Evolutionary conservation across 164 flowering plant genomes (phyloP), one percentile per base, ranked within the genome.

Genomic region (Magnolia sinica): DNA sequence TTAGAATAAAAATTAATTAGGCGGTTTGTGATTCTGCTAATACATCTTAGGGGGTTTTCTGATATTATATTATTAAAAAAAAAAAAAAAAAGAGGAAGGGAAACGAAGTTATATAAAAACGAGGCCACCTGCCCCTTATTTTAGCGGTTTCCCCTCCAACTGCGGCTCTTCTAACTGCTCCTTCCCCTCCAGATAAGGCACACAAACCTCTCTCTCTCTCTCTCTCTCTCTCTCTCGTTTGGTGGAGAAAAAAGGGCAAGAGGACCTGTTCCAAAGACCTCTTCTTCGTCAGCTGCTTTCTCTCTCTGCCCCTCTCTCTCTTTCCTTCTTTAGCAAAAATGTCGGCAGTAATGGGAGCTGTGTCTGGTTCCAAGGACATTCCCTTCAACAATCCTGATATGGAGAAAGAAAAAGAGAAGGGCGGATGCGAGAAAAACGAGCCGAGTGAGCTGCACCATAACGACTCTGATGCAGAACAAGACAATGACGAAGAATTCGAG

Each of bases 311-410:
- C 2, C 5, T 2, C 50, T 19, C 45, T 50, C 24, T 73, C 29
- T 61, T 18, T 61, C 58, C 24, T 69, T 50, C 58, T 61, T 58
- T 19, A 4, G 65, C 45, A 14, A 59, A 73, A 64, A 84, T 82
- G 86, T 80, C 84, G 37, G 81, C 82, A 4, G 79, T 73, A 9
- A 71, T 84, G 76, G 80, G 83, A 63, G 80, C 83, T 71, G 4
- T 84, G 64, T 76, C 84, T 16, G 73, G 80, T 49, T 71, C 78
- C 73, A 80, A 80, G 49, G 77, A 72, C 72, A 70, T 80, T 68
- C 20, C 75, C 45, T 79, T 81, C 74, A 2, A 10, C 65, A 55
- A 31, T 65, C 11, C 78, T 37, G 80, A 73, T 31, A 75, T 74
- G 78, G 83, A 79, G 76, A 77, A 80, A n/a, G 83, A 79, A n/a